Evolutionary conservation across 805 yeast genomes (phyloP).

Genomic region (Yarrowia divulgata): DNA sequence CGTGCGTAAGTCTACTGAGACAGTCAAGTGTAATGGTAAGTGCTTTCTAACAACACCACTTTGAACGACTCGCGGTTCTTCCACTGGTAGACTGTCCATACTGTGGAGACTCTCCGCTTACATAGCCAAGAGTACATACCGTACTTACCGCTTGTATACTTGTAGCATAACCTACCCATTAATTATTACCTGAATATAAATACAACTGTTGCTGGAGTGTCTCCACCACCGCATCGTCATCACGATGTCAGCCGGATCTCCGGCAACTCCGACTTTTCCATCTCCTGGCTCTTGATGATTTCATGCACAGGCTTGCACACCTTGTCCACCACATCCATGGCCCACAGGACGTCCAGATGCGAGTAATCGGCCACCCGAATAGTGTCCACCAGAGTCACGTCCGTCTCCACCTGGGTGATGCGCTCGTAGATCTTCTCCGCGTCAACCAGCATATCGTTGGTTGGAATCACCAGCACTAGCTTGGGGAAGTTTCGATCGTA

Average conservation of each 20-base stretch:
- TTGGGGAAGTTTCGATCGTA: conserved; percentile 58
- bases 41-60: no score
- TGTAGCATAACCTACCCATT: background rate
- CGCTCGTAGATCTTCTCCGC: conserved; percentile 72
- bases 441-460: conserved; percentile 77
- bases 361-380: conserved; percentile 68
- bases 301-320: conserved; percentile 60
- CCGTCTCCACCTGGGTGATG: conserved; percentile 53
- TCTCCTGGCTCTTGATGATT: conserved; percentile 45
- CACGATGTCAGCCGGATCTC: conserved; percentile 5
- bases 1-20: no score
- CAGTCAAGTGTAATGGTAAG: no score
- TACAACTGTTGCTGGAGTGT: conserved; percentile 5
- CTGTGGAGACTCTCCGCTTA: no score
- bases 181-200: conserved; percentile 19
- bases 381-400: conserved; percentile 52
- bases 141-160: no score
- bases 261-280: conserved; percentile 7
- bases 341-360: conserved; percentile 94
- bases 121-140: no score
- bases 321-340: conserved; percentile 70
- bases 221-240: background rate
- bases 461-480: conserved; percentile 73
- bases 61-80: no score
- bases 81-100: no score